phyloP scores from a whole-genome alignment of 2,329 filamentous ascomycete genomes.

The Colletotrichum sp. region DNA sequence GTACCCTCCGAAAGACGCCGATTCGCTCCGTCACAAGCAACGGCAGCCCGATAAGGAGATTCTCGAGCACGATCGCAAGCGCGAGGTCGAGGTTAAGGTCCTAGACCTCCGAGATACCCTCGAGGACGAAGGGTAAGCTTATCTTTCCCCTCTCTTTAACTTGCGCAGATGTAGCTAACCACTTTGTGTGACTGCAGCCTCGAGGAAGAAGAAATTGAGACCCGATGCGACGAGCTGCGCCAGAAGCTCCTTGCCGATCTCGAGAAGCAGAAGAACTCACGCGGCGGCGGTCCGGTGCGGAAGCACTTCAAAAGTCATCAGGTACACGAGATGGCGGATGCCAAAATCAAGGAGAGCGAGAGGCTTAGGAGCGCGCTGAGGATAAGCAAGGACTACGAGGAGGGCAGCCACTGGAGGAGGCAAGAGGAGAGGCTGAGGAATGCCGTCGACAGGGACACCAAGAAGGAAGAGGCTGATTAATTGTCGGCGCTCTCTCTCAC shows the following conservation, averaged over 20 bases:
- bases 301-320: slow-evolving; percentile 85
- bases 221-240: slow-evolving; percentile 48
- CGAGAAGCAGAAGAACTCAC: slow-evolving; percentile 36
- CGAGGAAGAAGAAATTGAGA: slow-evolving; percentile 91
- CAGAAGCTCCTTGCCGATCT: slow-evolving; percentile 45
- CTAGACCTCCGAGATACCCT: slow-evolving; percentile 88
- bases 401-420: slow-evolving; percentile 84
- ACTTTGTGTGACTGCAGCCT: slow-evolving; percentile 50
- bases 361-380: slow-evolving; percentile 84
- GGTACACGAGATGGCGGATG: slow-evolving; percentile 94
- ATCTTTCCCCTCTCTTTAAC: slow-evolving; percentile 30
- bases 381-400: slow-evolving; percentile 84
- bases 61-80: slow-evolving; percentile 90
- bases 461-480: slow-evolving; percentile 23
- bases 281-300: slow-evolving; percentile 38
- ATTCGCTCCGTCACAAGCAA: slow-evolving; percentile 74
- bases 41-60: slow-evolving; percentile 91
- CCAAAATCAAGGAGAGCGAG: slow-evolving; percentile 96
- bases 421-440: slow-evolving; percentile 73
- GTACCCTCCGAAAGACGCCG: slow-evolving; percentile 72
- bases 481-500: not conserved
- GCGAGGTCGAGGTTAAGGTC: slow-evolving; percentile 91
- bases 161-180: not conserved
- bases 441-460: slow-evolving; percentile 43
- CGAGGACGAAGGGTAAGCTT: slow-evolving; percentile 79